Conservation (phyloP, 2,329 filamentous ascomycete species). For the Calycina herbarum region DNA sequence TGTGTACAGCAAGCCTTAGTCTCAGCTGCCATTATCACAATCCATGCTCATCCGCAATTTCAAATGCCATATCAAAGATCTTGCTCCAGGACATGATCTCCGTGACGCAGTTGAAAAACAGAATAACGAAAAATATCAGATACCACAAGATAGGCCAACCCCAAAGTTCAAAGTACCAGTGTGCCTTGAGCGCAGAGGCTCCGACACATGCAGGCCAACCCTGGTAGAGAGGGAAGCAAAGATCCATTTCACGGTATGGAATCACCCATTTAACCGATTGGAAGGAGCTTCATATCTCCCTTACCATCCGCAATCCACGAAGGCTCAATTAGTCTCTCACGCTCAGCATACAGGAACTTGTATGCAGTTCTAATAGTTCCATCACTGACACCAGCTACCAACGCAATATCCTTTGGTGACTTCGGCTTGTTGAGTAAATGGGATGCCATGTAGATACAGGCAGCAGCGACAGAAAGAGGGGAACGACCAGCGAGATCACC, state of each 20-base stretch:
- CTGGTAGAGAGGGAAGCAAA: not conserved
- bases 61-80: not conserved
- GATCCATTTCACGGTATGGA: conserved; percentile 22
- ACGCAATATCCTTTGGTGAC: conserved; percentile 81
- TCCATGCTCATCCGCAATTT: not conserved
- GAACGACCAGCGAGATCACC: conserved; percentile 85
- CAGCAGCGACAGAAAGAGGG: conserved; percentile 88
- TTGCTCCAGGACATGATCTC: not conserved
- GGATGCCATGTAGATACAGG: conserved; percentile 95
- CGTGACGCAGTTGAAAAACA: not conserved
- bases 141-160: not conserved
- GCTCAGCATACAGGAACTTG: conserved; percentile 77
- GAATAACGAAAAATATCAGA: not conserved
- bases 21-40: not conserved
- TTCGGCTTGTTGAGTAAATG: conserved; percentile 79
- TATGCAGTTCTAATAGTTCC: conserved; percentile 96
- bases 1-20: not conserved
- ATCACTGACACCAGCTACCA: conserved; percentile 86
- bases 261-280: conserved; percentile 43
- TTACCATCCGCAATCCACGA: conserved; percentile 73
- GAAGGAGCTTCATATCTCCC: conserved; percentile 71
- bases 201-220: not conserved
- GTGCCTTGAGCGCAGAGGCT: not conserved
- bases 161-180: not conserved
- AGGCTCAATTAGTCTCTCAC: conserved; percentile 71